Evolutionary conservation across 2,329 filamentous ascomycete genomes (phyloP).

Genomic region (Aspergillus floridensis): DNA sequence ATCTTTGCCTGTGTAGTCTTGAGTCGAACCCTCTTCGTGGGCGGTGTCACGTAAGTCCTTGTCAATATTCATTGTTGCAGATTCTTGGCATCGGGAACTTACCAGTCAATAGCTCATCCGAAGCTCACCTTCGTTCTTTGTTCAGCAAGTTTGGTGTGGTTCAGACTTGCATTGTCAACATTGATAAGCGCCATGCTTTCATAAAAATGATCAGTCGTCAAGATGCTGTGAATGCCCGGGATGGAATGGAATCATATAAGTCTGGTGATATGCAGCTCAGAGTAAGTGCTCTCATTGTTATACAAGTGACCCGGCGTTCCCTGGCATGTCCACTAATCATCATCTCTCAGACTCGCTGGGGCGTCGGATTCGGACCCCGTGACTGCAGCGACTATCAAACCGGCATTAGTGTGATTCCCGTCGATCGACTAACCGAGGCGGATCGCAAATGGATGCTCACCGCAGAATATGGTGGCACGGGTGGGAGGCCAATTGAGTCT

Average conservation of each 20-base stretch:
- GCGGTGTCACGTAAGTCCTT: conserved; percentile 76
- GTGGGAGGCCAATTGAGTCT: conserved; percentile 73
- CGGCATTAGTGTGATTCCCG: conserved; percentile 89
- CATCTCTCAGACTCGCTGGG: conserved; percentile 76
- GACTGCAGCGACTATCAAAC: conserved; percentile 96
- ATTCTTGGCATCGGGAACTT: conserved; percentile 5
- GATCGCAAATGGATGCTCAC: conserved; percentile 97
- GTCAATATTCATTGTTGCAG: neutral
- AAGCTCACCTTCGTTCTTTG: conserved; percentile 75
- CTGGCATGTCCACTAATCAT: conserved; percentile 24
- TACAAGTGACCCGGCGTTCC: neutral
- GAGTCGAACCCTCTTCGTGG: conserved; percentile 93
- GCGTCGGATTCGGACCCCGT: conserved; percentile 91
- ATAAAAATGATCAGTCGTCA: conserved; percentile 95
- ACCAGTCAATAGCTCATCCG: conserved; percentile 60
- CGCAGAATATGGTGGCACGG: conserved; percentile 89
- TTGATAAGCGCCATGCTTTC: conserved; percentile 96
- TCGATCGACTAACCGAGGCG: conserved; percentile 87
- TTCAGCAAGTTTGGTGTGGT: conserved; percentile 83
- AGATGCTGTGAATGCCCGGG: conserved; percentile 79
- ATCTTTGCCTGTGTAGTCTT: conserved; percentile 57
- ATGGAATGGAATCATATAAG: conserved; percentile 78
- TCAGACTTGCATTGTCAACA: conserved; percentile 97
- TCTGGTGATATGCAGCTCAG: conserved; percentile 70
- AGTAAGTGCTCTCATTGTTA: conserved; percentile 47